Conservation (phyloP, 345 rosid species). For the Hibiscus tridactylites region DNA sequence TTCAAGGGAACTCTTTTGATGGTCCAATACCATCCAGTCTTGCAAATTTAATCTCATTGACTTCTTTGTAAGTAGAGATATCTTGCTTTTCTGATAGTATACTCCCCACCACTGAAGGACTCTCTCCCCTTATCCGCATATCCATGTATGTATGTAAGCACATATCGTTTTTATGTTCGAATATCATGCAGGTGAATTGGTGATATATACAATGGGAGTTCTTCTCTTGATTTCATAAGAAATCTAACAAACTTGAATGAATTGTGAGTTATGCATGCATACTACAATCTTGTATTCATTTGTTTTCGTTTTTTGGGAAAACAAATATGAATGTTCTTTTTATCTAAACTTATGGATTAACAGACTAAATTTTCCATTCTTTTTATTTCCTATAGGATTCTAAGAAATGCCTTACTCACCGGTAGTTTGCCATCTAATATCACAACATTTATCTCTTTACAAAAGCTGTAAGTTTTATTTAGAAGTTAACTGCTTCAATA, state of each 20-base stretch:
- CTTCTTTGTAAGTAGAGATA: constrained; percentile 24
- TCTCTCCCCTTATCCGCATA: no score
- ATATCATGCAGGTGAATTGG: constrained; percentile 13
- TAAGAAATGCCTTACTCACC: constrained; percentile 24
- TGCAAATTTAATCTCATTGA: constrained; percentile 21
- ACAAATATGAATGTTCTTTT: not conserved
- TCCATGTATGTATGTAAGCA: no score
- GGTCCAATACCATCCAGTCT: not conserved
- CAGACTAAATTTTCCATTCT: not conserved
- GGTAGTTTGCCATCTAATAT: no score
- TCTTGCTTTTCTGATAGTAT: no score
- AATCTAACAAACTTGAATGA: constrained; percentile 23
- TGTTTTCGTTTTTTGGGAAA: no score
- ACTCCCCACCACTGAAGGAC: no score
- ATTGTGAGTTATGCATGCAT: constrained; percentile 25
- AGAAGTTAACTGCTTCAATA: not conserved
- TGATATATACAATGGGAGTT: constrained; percentile 16
- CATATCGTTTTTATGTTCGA: no score
- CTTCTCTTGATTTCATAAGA: constrained; percentile 32
- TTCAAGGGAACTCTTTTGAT: constrained; percentile 30
- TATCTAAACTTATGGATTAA: not conserved
- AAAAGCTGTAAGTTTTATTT: constrained; percentile 19
- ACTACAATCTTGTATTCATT: no score
- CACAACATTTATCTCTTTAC: constrained; percentile 4
- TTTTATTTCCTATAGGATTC: not conserved